Percentiles rank a stretch among this genome's conserved stretches.
phyloP scores from a whole-genome alignment of 805 yeast species.

The Metschnikowia picachoensis region DNA sequence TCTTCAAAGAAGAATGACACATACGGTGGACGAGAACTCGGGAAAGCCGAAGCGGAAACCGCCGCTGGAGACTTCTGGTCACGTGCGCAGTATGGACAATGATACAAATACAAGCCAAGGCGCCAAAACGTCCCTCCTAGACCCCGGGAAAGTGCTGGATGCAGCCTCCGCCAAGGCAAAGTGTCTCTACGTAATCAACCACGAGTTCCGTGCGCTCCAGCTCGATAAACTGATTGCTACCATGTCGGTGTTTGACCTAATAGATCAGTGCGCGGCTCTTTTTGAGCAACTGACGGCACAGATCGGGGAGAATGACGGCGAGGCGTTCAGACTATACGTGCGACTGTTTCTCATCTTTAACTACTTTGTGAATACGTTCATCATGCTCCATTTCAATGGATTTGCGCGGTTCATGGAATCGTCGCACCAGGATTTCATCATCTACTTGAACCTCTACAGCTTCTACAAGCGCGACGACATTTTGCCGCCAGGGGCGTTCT shows the following conservation, averaged over 20 bases:
- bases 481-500: constrained; percentile 19
- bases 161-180: neutral
- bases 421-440: constrained; percentile 37
- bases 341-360: constrained; percentile 39
- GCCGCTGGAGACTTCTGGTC: neutral
- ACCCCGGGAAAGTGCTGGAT: neutral
- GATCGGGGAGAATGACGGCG: constrained; percentile 5
- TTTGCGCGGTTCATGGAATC: constrained; percentile 37
- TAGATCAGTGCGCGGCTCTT: constrained; percentile 37
- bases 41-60: neutral
- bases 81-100: neutral
- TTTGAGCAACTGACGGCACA: constrained; percentile 29
- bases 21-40: no score
- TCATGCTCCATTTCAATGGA: constrained; percentile 41
- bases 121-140: neutral
- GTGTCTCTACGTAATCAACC: constrained; percentile 17
- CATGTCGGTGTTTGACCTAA: constrained; percentile 39
- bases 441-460: constrained; percentile 39
- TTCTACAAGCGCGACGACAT: constrained; percentile 33
- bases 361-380: constrained; percentile 40
- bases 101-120: no score
- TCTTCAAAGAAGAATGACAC: no score
- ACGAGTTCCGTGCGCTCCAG: constrained; percentile 37
- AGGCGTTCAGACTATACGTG: constrained; percentile 26
- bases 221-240: constrained; percentile 25